Evolutionary conservation across 306 rosid genomes (phyloP).

Genomic region (Styphnolobium japonicum): DNA sequence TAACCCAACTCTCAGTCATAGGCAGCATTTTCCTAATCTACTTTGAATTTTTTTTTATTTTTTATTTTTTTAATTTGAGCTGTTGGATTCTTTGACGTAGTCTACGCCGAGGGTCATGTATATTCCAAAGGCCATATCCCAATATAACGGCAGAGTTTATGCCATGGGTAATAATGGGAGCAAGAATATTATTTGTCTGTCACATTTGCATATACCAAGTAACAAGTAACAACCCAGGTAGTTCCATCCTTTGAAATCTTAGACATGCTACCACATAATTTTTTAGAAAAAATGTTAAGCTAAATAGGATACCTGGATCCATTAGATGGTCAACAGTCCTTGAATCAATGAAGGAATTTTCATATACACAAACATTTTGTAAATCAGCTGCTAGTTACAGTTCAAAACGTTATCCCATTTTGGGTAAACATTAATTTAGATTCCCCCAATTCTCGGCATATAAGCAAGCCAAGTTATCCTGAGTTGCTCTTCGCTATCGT

Average conservation of each 20-base stretch:
- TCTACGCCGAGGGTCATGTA: conserved; percentile 76
- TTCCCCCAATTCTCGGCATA: no score
- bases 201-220: conserved; percentile 22
- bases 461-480: no score
- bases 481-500: no score
- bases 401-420: no score
- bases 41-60: no score
- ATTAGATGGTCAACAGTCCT: conserved; percentile 90
- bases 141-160: conserved; percentile 85
- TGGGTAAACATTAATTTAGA: no score
- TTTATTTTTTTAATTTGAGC: conserved; percentile 55
- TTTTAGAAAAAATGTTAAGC: neutral
- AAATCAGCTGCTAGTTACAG: no score
- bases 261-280: neutral
- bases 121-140: conserved; percentile 98
- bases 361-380: no score
- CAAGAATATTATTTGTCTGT: conserved; percentile 87
- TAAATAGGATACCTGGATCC: conserved; percentile 68
- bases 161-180: conserved; percentile 93
- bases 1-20: conserved; percentile 27
- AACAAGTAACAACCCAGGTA: conserved; percentile 17
- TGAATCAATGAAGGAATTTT: no score
- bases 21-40: conserved; percentile 29
- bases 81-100: conserved; percentile 76
- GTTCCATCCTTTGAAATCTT: conserved; percentile 7